Evolutionary conservation across 129 eudicot species (phyloP).

Genomic region (Ambrosia trifida): DNA sequence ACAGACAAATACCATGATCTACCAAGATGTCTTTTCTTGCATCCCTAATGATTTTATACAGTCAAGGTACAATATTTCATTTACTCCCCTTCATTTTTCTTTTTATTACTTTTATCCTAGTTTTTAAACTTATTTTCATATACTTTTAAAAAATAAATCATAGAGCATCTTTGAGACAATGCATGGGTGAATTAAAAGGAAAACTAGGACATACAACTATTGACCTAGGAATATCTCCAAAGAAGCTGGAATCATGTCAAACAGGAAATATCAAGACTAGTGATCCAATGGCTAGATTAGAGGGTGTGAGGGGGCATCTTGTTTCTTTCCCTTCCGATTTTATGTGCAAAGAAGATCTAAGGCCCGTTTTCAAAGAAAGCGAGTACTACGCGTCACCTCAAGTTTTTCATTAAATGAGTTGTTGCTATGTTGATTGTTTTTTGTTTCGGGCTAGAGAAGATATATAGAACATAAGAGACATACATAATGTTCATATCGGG

Average conservation of each 20-base stretch:
- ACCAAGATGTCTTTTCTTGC: conserved; percentile 96
- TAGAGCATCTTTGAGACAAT: conserved; percentile 85
- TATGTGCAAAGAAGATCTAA: conserved; percentile 93
- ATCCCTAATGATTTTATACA: conserved; percentile 91
- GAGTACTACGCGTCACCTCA: conserved; percentile 98
- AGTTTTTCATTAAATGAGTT: conserved; percentile 64
- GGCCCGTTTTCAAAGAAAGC: conserved; percentile 94
- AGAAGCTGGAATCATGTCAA: conserved; percentile 68
- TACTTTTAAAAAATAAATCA: neutral
- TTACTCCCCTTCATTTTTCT: neutral
- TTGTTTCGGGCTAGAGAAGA: conserved; percentile 18
- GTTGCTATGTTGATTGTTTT: conserved; percentile 8
- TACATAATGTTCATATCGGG: conserved; percentile 7
- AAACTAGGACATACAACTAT: conserved; percentile 80
- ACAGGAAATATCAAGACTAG: conserved; percentile 54
- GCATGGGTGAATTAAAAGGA: conserved; percentile 66
- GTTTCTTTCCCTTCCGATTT: conserved; percentile 92
- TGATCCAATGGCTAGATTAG: conserved; percentile 82
- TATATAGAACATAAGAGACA: conserved; percentile 16
- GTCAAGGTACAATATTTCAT: conserved; percentile 56
- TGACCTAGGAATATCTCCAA: conserved; percentile 92
- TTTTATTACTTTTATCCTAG: neutral
- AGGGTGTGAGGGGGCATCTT: conserved; percentile 84
- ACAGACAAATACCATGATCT: conserved; percentile 94
- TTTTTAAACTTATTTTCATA: neutral